Evolutionary conservation across 75 land plant genomes (phyloP).

Genomic region (Pseudotsuga menziesii): DNA sequence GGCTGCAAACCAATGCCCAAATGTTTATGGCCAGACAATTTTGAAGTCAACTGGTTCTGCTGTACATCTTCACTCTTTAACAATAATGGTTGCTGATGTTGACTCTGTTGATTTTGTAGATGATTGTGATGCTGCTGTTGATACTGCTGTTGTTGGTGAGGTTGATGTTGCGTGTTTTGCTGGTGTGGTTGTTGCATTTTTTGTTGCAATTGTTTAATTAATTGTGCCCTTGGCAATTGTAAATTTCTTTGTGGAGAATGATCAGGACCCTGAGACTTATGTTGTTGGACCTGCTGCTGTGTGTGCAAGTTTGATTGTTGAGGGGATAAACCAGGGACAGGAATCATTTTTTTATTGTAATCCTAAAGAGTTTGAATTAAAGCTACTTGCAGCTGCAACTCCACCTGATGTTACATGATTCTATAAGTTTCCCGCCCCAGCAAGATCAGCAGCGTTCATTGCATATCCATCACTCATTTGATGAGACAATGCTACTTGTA

Average conservation of each 20-base stretch:
- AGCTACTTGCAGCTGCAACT: conserved; percentile 31
- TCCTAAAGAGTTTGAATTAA: conserved; percentile 31
- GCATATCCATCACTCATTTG: conserved; percentile 61
- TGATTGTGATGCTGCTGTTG: conserved; percentile 36
- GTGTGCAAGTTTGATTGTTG: conserved; percentile 44
- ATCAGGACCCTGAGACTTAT: conserved; percentile 30
- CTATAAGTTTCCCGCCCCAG: conserved; percentile 54
- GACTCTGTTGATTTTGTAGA: conserved; percentile 37
- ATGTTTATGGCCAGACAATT: conserved; percentile 16
- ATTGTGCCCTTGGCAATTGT: conserved; percentile 16
- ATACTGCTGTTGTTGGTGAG: conserved; percentile 32
- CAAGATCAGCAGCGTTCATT: conserved; percentile 45
- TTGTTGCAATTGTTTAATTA: conserved; percentile 20
- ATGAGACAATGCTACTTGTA: conserved; percentile 18
- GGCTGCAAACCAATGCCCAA: conserved; percentile 22
- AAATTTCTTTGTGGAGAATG: conserved; percentile 37
- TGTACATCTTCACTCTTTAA: conserved; percentile 23
- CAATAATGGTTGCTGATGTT: conserved; percentile 28
- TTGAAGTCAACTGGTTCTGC: conserved; percentile 21
- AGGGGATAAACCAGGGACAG: conserved; percentile 36
- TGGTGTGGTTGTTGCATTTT: conserved; percentile 30
- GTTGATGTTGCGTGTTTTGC: conserved; percentile 21
- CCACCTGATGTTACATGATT: conserved; percentile 43
- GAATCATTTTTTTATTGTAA: conserved; percentile 47
- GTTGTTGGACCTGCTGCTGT: conserved; percentile 24